These are phyloP conservation scores for Calonectria leucothoes DNA, from an alignment of 2,329 filamentous ascomycete species.

Conservation along the genomic window DNA sequence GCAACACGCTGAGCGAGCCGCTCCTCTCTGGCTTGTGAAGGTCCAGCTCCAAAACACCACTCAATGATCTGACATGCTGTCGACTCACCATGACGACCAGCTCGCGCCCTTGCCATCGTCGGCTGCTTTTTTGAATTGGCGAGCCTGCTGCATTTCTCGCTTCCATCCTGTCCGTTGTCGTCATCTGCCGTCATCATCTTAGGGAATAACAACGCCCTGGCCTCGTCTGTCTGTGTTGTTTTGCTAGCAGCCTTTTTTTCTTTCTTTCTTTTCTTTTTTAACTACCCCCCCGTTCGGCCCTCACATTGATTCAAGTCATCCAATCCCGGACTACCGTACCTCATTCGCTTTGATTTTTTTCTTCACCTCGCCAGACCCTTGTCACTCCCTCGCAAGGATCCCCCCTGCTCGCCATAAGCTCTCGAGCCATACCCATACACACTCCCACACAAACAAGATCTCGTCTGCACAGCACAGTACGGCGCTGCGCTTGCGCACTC, in stretches of 20 bases:
- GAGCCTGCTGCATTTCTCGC: not conserved
- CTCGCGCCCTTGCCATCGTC: not conserved
- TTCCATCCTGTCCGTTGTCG: not conserved
- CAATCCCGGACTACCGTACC: not conserved
- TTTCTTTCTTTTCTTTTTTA: not conserved
- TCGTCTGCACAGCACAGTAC: not conserved
- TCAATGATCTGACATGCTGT: not conserved
- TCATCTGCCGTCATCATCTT: not conserved
- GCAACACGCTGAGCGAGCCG: not conserved
- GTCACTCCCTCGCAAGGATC: not conserved
- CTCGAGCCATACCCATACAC: not conserved
- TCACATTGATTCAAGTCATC: not conserved
- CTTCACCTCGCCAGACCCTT: not conserved
- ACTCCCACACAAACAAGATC: not conserved
- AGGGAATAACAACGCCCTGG: not conserved
- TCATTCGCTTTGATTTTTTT: slow-evolving; percentile 2
- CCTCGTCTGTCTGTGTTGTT: not conserved
- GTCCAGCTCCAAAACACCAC: not conserved
- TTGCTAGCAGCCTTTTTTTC: not conserved
- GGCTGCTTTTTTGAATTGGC: not conserved
- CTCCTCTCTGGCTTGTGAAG: not conserved
- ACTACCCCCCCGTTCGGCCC: not conserved
- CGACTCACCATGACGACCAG: slow-evolving; percentile 14
- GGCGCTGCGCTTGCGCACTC: not conserved
- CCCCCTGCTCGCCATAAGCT: slow-evolving; percentile 6